Evolutionary conservation across 2,329 filamentous ascomycete species (phyloP).

Genomic region (Alternaria angustiovoidea): DNA sequence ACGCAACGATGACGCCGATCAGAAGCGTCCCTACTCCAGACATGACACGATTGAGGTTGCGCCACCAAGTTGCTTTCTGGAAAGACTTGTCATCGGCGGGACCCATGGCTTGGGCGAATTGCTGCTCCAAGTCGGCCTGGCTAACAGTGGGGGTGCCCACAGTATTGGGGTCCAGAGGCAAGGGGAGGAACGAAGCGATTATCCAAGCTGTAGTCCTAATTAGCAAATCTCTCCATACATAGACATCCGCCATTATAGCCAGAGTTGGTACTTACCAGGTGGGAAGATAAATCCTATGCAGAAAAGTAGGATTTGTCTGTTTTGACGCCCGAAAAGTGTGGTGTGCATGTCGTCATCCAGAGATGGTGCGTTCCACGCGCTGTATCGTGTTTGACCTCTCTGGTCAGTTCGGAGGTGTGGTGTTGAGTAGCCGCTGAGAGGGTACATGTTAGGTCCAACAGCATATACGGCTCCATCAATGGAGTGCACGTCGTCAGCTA

Average conservation of each 20-base stretch:
- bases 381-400: slow-evolving; percentile 59
- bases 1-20: slow-evolving; percentile 58
- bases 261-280: slow-evolving; percentile 52
- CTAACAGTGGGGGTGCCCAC: slow-evolving; percentile 47
- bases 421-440: slow-evolving; percentile 39
- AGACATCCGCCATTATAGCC: neutral
- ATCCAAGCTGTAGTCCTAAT: slow-evolving; percentile 71
- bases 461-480: slow-evolving; percentile 43
- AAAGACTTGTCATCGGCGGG: slow-evolving; percentile 59
- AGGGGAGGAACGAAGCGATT: slow-evolving; percentile 75
- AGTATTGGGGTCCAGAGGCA: slow-evolving; percentile 66
- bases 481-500: slow-evolving; percentile 35
- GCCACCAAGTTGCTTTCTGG: slow-evolving; percentile 71
- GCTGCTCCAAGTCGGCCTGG: slow-evolving; percentile 52
- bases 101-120: slow-evolving; percentile 55
- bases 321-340: slow-evolving; percentile 70
- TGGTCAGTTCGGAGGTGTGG: slow-evolving; percentile 49
- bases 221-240: slow-evolving; percentile 25
- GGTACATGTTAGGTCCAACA: slow-evolving; percentile 37
- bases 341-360: slow-evolving; percentile 70
- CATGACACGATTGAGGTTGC: slow-evolving; percentile 69
- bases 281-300: slow-evolving; percentile 80
- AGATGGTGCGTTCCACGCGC: slow-evolving; percentile 77
- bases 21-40: slow-evolving; percentile 64
- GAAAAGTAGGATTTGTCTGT: slow-evolving; percentile 78